phyloP scores from a whole-genome alignment of 1,284 basidiomycete species.

The Malassezia slooffiae region DNA sequence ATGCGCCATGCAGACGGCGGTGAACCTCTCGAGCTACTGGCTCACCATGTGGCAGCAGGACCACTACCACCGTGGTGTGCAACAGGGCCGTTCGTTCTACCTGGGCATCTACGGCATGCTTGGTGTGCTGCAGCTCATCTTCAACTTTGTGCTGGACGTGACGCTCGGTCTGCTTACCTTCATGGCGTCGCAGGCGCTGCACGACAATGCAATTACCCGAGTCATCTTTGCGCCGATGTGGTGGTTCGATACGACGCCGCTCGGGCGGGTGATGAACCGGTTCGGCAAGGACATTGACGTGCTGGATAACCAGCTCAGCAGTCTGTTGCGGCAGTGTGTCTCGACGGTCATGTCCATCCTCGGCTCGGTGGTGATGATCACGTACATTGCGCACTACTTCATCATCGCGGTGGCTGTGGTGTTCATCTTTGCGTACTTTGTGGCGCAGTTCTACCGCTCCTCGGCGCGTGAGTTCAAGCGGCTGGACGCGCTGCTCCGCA shows the following conservation, averaged over 20 bases:
- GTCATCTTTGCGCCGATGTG: conserved; percentile 59
- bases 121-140: conserved; percentile 54
- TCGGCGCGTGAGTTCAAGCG: conserved; percentile 81
- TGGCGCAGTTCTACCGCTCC: conserved; percentile 68
- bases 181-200: conserved; percentile 57
- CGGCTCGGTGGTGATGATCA: conserved; percentile 58
- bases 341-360: conserved; percentile 48
- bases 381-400: conserved; percentile 62
- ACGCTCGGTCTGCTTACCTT: conserved; percentile 58
- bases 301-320: conserved; percentile 60
- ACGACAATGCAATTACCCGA: conserved; percentile 53
- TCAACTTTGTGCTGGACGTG: conserved; percentile 57
- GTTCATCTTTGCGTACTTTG: conserved; percentile 35
- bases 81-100: too few relatives aligned
- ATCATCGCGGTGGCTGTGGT: conserved; percentile 49
- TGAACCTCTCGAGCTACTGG: conserved; percentile 48
- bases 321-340: conserved; percentile 41
- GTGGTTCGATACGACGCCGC: conserved; percentile 73
- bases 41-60: conserved; percentile 43
- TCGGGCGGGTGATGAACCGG: conserved; percentile 74
- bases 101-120: conserved; percentile 62
- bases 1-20: conserved; percentile 57
- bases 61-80: too few relatives aligned
- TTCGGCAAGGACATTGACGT: conserved; percentile 67
- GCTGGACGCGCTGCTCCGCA: conserved; percentile 58